A percentile compares a stretch with the other conserved stretches of the same genome.
phyloP scores from a whole-genome alignment of 352 stramenopile species.

The Phytopythium kandeliae region DNA sequence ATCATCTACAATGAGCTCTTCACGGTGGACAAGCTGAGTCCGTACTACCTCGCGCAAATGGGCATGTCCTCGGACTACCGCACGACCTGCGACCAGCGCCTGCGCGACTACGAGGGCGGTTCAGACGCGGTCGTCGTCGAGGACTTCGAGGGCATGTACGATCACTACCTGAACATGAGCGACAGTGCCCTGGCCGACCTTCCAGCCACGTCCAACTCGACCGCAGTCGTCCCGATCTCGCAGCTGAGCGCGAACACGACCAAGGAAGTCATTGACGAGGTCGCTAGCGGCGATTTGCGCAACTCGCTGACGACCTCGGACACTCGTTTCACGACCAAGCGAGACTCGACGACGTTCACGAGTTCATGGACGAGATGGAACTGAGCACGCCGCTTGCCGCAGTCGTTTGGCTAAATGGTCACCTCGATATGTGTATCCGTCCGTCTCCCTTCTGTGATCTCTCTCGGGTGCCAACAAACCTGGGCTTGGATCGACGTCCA shows the following conservation, averaged over 20 bases:
- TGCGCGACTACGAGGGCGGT: constrained; percentile 7
- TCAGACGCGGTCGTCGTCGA: background rate
- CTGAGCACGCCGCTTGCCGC: no score
- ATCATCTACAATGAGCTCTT: constrained; percentile 40
- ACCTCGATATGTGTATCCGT: no score
- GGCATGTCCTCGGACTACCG: constrained; percentile 15
- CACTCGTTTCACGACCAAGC: no score
- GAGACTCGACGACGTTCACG: no score
- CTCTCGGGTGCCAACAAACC: no score
- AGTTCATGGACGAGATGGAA: no score
- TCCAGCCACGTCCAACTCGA: background rate
- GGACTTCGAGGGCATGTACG: background rate
- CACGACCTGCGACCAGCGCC: constrained; percentile 30
- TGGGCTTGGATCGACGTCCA: no score
- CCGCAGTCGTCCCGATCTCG: background rate
- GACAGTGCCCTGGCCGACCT: background rate
- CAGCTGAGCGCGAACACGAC: background rate
- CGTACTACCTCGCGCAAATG: constrained; percentile 30
- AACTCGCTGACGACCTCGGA: background rate
- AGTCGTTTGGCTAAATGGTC: no score
- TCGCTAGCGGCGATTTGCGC: background rate
- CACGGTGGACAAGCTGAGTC: constrained; percentile 36
- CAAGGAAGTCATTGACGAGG: background rate
- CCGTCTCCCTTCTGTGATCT: no score
- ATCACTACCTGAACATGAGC: background rate